A percentile compares a stretch with the other conserved stretches of the same genome.
These are phyloP conservation scores for Colletotrichum liaoningense DNA, from an alignment of 2,329 filamentous ascomycete genomes.

Conservation along the genomic window DNA sequence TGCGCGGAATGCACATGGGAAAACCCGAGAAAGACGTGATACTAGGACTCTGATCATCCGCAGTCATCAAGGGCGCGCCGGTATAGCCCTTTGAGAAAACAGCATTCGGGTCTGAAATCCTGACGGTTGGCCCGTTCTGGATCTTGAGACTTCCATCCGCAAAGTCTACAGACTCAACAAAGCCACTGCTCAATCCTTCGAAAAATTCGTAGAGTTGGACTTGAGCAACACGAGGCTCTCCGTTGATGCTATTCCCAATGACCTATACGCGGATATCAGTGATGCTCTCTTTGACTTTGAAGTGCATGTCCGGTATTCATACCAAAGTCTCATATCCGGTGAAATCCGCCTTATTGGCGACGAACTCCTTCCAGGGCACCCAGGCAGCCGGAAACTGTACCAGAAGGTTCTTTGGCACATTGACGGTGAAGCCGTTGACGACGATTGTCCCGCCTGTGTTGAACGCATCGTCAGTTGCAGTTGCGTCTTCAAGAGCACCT, in stretches of 20 bases:
- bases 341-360: constrained; percentile 43
- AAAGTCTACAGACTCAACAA: constrained; percentile 48
- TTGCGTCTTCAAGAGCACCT: constrained; percentile 46
- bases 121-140: constrained; percentile 44
- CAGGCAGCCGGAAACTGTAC: constrained; percentile 60
- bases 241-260: constrained; percentile 49
- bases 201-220: constrained; percentile 48
- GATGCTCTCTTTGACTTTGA: background rate
- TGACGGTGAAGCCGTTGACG: constrained; percentile 57
- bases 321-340: constrained; percentile 50
- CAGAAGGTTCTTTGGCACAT: constrained; percentile 60
- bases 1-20: constrained; percentile 63
- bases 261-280: constrained; percentile 41
- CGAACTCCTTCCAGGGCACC: constrained; percentile 55
- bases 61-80: constrained; percentile 54
- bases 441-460: constrained; percentile 59
- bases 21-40: constrained; percentile 61
- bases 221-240: constrained; percentile 46
- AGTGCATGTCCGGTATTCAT: background rate
- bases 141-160: constrained; percentile 48
- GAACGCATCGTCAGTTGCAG: constrained; percentile 46
- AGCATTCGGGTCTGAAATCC: constrained; percentile 58
- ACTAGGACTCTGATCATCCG: constrained; percentile 60
- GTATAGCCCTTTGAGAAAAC: constrained; percentile 53
- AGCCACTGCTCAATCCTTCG: constrained; percentile 48